Conservation (phyloP, 2,329 filamentous ascomycete species). For the Incumbomyces delicatus region DNA sequence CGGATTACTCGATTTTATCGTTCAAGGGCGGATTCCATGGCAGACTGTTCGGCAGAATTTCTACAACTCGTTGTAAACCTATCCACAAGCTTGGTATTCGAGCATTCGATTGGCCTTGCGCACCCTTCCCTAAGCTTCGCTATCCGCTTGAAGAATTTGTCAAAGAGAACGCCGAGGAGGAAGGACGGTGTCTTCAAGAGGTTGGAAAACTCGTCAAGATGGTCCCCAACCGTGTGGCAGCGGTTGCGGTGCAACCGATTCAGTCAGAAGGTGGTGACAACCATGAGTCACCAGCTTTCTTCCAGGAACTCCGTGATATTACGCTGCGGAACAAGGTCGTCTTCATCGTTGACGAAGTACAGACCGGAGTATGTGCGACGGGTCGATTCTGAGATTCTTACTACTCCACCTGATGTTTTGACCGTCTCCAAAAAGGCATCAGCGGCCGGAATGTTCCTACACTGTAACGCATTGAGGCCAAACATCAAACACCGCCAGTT, state of each 20-base stretch:
- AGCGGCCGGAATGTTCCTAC: too few relatives aligned
- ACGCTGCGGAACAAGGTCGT: slow-evolving; percentile 53
- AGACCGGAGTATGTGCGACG: slow-evolving; percentile 78
- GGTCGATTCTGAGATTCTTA: slow-evolving; percentile 94
- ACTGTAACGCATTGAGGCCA: too few relatives aligned
- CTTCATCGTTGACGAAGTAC: slow-evolving; percentile 86
- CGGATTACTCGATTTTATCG: slow-evolving; percentile 71
- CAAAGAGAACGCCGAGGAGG: slow-evolving; percentile 69
- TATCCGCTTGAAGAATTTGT: slow-evolving; percentile 73
- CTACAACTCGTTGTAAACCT: slow-evolving; percentile 81
- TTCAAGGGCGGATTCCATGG: slow-evolving; percentile 87
- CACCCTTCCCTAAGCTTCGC: slow-evolving; percentile 72
- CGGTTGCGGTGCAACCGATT: slow-evolving; percentile 77
- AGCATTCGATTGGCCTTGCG: slow-evolving; percentile 88
- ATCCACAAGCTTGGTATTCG: slow-evolving; percentile 94
- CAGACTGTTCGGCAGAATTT: slow-evolving; percentile 75
- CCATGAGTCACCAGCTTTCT: slow-evolving; percentile 79
- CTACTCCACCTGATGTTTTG: slow-evolving; percentile 46
- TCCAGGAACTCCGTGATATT: slow-evolving; percentile 67
- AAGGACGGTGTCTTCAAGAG: slow-evolving; percentile 66
- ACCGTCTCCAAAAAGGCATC: too few relatives aligned
- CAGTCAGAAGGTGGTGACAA: slow-evolving; percentile 91
- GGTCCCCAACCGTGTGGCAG: too few relatives aligned
- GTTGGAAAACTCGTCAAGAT: slow-evolving; percentile 70
- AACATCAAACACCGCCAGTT: too few relatives aligned